Evolutionary conservation across 768 basidiomycete genomes (phyloP).

Genomic region (Mycena pura): DNA sequence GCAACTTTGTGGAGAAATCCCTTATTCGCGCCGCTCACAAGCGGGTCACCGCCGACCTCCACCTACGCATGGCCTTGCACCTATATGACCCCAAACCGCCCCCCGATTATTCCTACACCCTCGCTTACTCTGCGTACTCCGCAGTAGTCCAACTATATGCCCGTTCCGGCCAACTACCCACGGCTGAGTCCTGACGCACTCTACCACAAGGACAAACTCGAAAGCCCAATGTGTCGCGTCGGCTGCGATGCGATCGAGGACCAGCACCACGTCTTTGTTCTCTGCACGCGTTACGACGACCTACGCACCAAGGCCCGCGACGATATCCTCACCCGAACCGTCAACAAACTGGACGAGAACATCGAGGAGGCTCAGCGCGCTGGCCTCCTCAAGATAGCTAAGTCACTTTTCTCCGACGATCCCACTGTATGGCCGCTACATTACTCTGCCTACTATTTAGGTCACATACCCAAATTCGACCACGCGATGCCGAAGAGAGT

Average conservation of each 20-base stretch:
- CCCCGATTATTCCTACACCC: slow-evolving; percentile 25
- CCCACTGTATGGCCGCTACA: background rate
- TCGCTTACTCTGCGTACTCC: slow-evolving; percentile 26
- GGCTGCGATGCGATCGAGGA: slow-evolving; percentile 2
- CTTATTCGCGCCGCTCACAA: background rate
- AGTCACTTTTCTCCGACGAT: background rate
- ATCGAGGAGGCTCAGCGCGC: background rate
- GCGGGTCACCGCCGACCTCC: too few species aligned
- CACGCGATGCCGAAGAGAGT: too few species aligned
- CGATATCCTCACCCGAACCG: background rate
- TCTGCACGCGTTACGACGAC: background rate
- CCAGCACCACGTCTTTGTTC: background rate
- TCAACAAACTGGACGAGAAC: background rate
- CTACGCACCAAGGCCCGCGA: background rate
- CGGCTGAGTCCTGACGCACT: slow-evolving; percentile 12
- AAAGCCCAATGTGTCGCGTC: background rate
- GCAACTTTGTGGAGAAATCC: background rate
- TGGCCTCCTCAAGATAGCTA: background rate
- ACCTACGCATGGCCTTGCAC: background rate
- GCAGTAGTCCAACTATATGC: slow-evolving; percentile 30
- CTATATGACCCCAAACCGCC: slow-evolving; percentile 4
- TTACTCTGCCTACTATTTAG: background rate
- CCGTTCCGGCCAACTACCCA: slow-evolving; percentile 30
- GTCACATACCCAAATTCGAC: background rate
- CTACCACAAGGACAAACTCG: background rate